These are phyloP conservation scores for Solanum piurae DNA, from an alignment of 257 asterid genomes.

Conservation along the genomic window DNA sequence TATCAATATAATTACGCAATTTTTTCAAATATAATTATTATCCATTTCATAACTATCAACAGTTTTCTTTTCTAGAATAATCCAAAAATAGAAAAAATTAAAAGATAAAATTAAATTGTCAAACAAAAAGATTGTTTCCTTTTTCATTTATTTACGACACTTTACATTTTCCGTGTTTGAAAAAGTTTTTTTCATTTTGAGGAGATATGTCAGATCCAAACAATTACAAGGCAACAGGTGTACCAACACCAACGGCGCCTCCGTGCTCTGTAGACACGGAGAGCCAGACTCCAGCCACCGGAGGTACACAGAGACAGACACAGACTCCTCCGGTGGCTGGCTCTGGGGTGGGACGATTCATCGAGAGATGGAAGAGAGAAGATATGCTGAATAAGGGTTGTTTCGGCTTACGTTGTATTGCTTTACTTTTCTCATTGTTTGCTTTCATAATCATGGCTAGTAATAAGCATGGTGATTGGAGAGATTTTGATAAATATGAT, in stretches of 20 bases:
- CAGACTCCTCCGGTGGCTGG: conserved; percentile 22
- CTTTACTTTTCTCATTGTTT: conserved; percentile 49
- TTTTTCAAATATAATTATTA: not conserved
- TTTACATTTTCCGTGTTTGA: not conserved
- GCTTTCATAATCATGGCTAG: conserved; percentile 64
- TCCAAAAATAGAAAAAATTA: not conserved
- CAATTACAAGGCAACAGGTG: not conserved
- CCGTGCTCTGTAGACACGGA: conserved; percentile 6
- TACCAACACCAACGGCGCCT: conserved; percentile 10
- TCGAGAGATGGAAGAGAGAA: conserved; percentile 47
- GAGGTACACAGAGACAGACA: conserved; percentile 9
- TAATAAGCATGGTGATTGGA: conserved; percentile 67
- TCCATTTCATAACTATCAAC: not conserved
- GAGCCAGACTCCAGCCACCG: not conserved
- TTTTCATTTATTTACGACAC: not conserved
- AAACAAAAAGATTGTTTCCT: not conserved
- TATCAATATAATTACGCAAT: not conserved
- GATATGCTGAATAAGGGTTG: conserved; percentile 36
- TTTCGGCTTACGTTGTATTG: conserved; percentile 29
- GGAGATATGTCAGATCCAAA: conserved; percentile 30
- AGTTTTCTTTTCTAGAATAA: not conserved
- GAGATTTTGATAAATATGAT: conserved; percentile 47
- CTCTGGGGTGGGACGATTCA: conserved; percentile 10
- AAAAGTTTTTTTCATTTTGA: not conserved
- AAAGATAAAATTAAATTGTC: not conserved